Conservation (phyloP, 1,284 basidiomycete species). For the Athelia psychrophila region DNA sequence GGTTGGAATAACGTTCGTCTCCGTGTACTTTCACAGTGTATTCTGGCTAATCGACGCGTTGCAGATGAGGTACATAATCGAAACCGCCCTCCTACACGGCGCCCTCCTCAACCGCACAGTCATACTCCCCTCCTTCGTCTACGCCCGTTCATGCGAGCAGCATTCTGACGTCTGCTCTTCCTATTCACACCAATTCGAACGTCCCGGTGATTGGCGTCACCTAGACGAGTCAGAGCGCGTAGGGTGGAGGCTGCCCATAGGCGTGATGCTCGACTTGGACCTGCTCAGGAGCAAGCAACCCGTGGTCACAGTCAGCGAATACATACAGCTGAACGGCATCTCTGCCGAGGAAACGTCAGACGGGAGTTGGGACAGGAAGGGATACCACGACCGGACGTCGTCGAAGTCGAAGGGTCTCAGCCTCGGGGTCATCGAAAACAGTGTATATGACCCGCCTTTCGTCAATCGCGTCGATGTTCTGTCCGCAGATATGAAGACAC, state of each 20-base stretch:
- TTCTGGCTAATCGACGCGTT: neutral
- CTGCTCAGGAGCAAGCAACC: slow-evolving; percentile 35
- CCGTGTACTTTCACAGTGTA: neutral
- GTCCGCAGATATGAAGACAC: slow-evolving; percentile 22
- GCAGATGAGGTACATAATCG: slow-evolving; percentile 38
- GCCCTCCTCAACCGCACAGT: slow-evolving; percentile 33
- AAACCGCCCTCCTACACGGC: slow-evolving; percentile 35
- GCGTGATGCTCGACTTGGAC: slow-evolving; percentile 43
- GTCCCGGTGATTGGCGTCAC: slow-evolving; percentile 26
- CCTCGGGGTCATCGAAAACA: slow-evolving; percentile 33
- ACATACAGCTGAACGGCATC: slow-evolving; percentile 37
- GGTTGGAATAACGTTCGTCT: neutral
- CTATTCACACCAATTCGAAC: neutral
- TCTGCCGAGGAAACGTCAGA: slow-evolving; percentile 30
- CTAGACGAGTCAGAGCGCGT: slow-evolving; percentile 38
- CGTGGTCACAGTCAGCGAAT: slow-evolving; percentile 38
- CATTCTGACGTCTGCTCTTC: slow-evolving; percentile 19
- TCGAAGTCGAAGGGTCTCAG: slow-evolving; percentile 17
- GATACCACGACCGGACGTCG: slow-evolving; percentile 24
- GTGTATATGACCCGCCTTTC: slow-evolving; percentile 31
- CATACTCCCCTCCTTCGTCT: slow-evolving; percentile 35
- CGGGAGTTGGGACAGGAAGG: slow-evolving; percentile 33
- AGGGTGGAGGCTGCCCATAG: slow-evolving; percentile 36
- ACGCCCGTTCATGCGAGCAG: slow-evolving; percentile 37
- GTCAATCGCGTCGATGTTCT: slow-evolving; percentile 35